These are phyloP conservation scores for Limonium bicolor DNA, from an alignment of 148 eudicot genomes.

Conservation along the genomic window DNA sequence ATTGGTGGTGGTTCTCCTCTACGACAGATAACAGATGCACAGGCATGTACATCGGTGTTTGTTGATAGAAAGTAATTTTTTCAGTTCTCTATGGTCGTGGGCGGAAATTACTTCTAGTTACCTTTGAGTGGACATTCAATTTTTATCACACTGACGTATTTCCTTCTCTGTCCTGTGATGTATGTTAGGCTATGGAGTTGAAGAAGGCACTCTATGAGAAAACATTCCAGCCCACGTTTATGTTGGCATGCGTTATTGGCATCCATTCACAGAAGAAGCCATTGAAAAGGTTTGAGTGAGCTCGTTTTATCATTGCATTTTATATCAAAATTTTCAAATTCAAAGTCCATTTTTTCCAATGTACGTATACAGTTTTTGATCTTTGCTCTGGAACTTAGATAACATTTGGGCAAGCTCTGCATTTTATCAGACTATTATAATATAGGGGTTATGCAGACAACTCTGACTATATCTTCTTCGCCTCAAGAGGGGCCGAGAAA, in stretches of 20 bases:
- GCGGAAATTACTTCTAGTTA: background rate
- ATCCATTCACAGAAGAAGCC: constrained; percentile 99
- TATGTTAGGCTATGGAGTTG: constrained; percentile 70
- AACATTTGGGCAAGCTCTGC: too few relatives aligned
- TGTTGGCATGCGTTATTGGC: constrained; percentile 99
- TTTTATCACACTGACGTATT: background rate
- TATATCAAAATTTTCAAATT: background rate
- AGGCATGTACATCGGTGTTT: constrained; percentile 30
- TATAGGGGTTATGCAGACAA: background rate
- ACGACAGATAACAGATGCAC: constrained; percentile 86
- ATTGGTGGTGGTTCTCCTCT: constrained; percentile 99
- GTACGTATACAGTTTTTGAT: too few relatives aligned
- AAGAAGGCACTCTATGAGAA: constrained; percentile 61
- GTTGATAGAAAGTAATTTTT: background rate
- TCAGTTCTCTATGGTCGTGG: background rate
- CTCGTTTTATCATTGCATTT: background rate
- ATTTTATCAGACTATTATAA: background rate
- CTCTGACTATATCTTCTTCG: background rate
- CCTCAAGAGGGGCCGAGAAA: too few relatives aligned
- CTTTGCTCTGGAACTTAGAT: too few relatives aligned
- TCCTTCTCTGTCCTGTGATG: constrained; percentile 2
- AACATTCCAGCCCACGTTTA: constrained; percentile 87
- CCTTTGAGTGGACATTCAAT: background rate
- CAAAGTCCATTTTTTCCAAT: too few relatives aligned
- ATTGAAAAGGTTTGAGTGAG: constrained; percentile 57